These are phyloP conservation scores for Bocquillonia castaneifolia DNA, from an alignment of 441 rosid species.

Conservation along the genomic window DNA sequence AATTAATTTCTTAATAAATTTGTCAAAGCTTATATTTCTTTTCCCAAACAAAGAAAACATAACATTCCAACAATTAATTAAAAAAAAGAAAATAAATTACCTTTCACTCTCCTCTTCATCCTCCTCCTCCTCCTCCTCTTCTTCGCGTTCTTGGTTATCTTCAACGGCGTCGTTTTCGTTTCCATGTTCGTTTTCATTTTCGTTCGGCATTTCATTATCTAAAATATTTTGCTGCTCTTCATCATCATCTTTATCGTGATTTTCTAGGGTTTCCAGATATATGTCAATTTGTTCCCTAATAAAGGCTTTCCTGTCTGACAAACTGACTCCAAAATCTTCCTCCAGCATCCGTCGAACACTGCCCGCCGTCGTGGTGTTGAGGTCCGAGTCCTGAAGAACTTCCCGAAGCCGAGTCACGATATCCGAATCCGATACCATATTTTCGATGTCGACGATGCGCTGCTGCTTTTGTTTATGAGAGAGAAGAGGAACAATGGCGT, in stretches of 20 bases:
- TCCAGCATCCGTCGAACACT: constrained; percentile 64
- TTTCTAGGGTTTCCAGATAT: constrained; percentile 35
- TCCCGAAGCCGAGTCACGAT: constrained; percentile 59
- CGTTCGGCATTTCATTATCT: background rate
- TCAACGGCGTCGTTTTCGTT: constrained; percentile 13
- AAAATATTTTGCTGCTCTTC: background rate
- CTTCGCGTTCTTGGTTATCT: constrained; percentile 3
- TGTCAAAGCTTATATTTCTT: too few relatives aligned
- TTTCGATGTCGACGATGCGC: background rate
- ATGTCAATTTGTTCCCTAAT: constrained; percentile 62
- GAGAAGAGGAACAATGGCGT: too few relatives aligned
- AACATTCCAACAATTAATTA: background rate
- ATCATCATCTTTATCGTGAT: background rate
- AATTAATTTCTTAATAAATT: too few relatives aligned
- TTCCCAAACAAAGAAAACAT: background rate
- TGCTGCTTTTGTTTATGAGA: too few relatives aligned
- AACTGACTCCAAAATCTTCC: constrained; percentile 49
- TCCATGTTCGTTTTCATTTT: constrained; percentile 1
- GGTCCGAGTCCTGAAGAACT: constrained; percentile 59
- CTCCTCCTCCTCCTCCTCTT: constrained; percentile 14
- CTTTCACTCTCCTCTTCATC: constrained; percentile 19
- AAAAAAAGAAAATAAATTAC: background rate
- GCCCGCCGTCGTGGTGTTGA: constrained; percentile 59
- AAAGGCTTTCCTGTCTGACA: constrained; percentile 51
- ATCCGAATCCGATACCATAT: constrained; percentile 64